A percentile compares a stretch with the other conserved stretches of the same genome.
Conservation (phyloP, 768 basidiomycete genomes). For the Termitomyces bulborhizus region DNA sequence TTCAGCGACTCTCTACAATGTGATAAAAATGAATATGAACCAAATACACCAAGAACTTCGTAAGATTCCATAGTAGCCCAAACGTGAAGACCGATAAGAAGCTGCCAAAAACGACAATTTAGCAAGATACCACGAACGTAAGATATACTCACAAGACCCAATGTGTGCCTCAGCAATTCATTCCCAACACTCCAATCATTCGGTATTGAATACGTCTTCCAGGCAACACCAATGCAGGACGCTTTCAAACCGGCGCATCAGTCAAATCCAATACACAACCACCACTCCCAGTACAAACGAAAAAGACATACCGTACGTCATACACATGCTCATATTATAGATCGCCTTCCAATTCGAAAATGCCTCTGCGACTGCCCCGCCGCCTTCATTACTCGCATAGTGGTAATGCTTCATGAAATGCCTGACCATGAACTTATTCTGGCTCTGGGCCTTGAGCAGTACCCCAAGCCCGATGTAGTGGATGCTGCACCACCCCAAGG, state of each 20-base stretch:
- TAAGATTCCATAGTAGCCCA: conserved; percentile 91
- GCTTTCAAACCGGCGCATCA: conserved; percentile 34
- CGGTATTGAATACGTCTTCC: conserved; percentile 86
- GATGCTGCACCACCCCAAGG: conserved; percentile 79
- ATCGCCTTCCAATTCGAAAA: conserved; percentile 93
- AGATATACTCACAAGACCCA: conserved; percentile 65
- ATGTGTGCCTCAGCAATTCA: conserved; percentile 79
- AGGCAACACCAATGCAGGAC: conserved; percentile 80
- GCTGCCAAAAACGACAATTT: conserved; percentile 31
- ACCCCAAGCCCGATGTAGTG: conserved; percentile 86
- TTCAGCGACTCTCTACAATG: neutral
- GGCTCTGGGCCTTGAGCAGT: conserved; percentile 78
- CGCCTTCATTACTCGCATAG: conserved; percentile 66
- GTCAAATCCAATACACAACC: neutral
- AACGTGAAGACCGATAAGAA: conserved; percentile 79
- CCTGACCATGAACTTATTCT: conserved; percentile 82
- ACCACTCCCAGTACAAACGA: neutral
- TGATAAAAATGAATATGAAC: conserved; percentile 30
- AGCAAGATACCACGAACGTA: conserved; percentile 1
- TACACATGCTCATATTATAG: conserved; percentile 89
- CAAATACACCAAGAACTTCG: conserved; percentile 91
- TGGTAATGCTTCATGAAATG: conserved; percentile 96
- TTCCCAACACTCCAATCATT: conserved; percentile 83
- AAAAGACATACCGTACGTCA: conserved; percentile 75
- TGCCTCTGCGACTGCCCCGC: conserved; percentile 85